Base-by-base conservation (phyloP, 1,139 yeast genomes). In the Blastobotrys illinoisensis region DNA sequence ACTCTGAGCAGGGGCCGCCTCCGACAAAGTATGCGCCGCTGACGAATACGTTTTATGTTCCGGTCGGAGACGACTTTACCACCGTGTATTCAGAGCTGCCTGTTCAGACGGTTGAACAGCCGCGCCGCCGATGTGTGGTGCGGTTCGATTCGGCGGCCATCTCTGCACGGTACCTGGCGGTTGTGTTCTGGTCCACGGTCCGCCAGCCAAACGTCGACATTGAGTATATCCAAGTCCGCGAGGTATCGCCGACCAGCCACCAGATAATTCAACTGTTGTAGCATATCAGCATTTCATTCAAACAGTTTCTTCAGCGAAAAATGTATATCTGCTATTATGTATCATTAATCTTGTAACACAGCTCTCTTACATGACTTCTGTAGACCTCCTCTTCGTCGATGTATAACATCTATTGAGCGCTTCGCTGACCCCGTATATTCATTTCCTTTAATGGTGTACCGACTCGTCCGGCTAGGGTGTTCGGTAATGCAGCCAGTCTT, bases 31-130 rank as follows among this genome's bases (percentile, higher is more conserved):
- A 32, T n/a, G 40, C 40, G 40, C 40, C 40, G 40, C 40, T 32
- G 5, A 32, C 16, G 16, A 32, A 32, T 47, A 32, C 49, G 44
- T 20, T 47, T 43, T 43, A 28, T 19, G 26, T 43, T 19, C 32
- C 36, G 44, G 24, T 47, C 44, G 44, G 49, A 13, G 49, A 47
- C 36, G 44, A 47, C 26, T 47, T 47, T 24, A 47, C 49, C 11
- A 32, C 40, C 3, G 40, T 32, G 16, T 32, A 32, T n/a, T 14
- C 40, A 11, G 40, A 32, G 11, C 16, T 32, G 16, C 40, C 40
- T 14, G 16, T 32, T 16, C 40, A 32, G 40, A 32, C 40, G 5
- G 40, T 32, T n/a, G 40, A 32, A 16, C 40, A 32, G 16, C 40
- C 40, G 14, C 40, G 40, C 13, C 40, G 40, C 3, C 40, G 40